Conservation (phyloP, 768 basidiomycete genomes). For the Tulasnella sp. region DNA sequence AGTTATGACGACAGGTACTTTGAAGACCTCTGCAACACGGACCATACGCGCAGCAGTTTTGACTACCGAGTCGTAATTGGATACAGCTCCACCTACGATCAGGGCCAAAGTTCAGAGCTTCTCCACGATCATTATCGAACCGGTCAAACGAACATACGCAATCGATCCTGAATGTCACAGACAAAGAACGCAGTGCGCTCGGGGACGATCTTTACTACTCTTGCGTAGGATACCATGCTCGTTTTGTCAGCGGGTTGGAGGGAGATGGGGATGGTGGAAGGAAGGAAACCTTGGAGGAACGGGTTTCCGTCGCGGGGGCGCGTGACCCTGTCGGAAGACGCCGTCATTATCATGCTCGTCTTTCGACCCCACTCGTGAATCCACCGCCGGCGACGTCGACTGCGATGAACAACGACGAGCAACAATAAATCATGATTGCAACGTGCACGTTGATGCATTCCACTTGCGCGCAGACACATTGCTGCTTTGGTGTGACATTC, state of each 20-base stretch:
- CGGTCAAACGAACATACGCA: slow-evolving; percentile 42
- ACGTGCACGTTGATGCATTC: no score
- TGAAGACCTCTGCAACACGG: slow-evolving; percentile 63
- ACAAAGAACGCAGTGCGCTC: slow-evolving; percentile 53
- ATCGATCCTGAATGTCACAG: slow-evolving; percentile 76
- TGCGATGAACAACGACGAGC: background rate
- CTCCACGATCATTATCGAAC: slow-evolving; percentile 23
- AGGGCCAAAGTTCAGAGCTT: slow-evolving; percentile 32
- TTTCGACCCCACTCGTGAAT: background rate
- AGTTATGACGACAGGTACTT: slow-evolving; percentile 67
- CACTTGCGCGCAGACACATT: no score
- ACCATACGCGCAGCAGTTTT: slow-evolving; percentile 67
- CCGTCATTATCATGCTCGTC: background rate
- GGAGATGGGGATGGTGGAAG: background rate
- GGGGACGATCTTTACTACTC: slow-evolving; percentile 17
- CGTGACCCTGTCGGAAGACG: background rate
- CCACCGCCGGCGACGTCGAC: background rate
- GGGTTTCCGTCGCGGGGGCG: background rate
- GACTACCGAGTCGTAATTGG: slow-evolving; percentile 64
- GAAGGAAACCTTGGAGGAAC: background rate
- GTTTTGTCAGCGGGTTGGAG: background rate
- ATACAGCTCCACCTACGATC: slow-evolving; percentile 38
- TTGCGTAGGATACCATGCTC: background rate
- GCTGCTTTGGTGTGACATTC: no score
- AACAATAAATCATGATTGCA: background rate